Evolutionary conservation across 2,329 filamentous ascomycete species (phyloP).

Genomic region (Lasiodiplodia gonubiensis): DNA sequence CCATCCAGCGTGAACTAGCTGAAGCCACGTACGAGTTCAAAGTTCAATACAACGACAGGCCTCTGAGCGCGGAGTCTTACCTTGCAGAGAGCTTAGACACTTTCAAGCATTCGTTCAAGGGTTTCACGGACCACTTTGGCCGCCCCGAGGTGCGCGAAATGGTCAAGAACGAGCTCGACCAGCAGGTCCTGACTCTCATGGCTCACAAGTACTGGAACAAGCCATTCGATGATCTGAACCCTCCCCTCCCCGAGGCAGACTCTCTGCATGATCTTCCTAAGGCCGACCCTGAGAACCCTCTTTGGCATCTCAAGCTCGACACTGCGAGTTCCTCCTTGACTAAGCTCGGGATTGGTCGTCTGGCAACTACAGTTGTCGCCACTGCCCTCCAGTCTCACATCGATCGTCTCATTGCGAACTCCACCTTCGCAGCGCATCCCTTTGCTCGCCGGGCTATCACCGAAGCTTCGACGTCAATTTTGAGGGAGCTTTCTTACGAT

Average conservation of each 20-base stretch:
- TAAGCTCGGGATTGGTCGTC: constrained; percentile 88
- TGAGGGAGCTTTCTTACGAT: constrained; percentile 94
- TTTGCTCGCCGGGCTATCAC: constrained; percentile 92
- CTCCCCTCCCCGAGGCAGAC: constrained; percentile 70
- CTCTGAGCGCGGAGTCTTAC: constrained; percentile 93
- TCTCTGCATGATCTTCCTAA: constrained; percentile 79
- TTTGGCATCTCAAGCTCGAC: constrained; percentile 94
- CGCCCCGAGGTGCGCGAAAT: constrained; percentile 86
- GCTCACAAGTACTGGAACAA: constrained; percentile 98
- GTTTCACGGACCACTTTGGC: constrained; percentile 88
- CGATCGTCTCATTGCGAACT: constrained; percentile 76
- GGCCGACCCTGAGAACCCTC: constrained; percentile 80
- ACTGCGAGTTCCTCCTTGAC: constrained; percentile 88
- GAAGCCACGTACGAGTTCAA: constrained; percentile 99
- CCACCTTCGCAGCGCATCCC: constrained; percentile 87
- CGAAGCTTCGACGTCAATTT: constrained; percentile 84
- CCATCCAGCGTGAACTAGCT: constrained; percentile 92
- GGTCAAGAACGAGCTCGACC: constrained; percentile 89
- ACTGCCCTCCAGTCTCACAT: constrained; percentile 85
- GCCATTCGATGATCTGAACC: constrained; percentile 81
- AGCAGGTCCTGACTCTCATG: constrained; percentile 89
- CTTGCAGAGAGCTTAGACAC: constrained; percentile 91
- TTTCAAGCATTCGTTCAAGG: constrained; percentile 98
- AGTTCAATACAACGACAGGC: constrained; percentile 97
- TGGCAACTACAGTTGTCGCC: constrained; percentile 91